Percentiles rank a stretch among this genome's conserved stretches.
Conservation (phyloP, 2,329 filamentous ascomycete genomes). For the Penicillium freii region DNA sequence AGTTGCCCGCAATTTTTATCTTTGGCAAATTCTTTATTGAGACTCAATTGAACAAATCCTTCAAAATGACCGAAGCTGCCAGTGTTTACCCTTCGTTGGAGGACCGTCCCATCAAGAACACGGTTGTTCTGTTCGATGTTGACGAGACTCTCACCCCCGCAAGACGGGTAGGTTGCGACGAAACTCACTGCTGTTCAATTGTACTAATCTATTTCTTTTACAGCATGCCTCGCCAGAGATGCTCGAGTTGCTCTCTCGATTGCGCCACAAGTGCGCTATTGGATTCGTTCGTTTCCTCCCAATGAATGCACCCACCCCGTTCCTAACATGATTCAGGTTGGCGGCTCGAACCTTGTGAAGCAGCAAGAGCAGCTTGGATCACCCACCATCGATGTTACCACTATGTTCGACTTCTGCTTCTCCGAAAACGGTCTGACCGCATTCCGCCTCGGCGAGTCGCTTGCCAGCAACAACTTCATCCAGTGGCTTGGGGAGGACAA, state of each 20-base stretch:
- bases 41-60: background rate
- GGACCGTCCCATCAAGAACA: conserved; percentile 85
- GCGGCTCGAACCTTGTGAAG: conserved; percentile 86
- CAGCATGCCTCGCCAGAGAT: conserved; percentile 75
- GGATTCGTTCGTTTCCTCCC: conserved; percentile 29
- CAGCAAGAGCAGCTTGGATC: conserved; percentile 93
- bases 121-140: conserved; percentile 93
- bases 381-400: conserved; percentile 65
- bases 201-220: conserved; percentile 4
- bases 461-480: conserved; percentile 84
- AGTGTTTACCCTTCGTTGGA: conserved; percentile 68
- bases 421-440: conserved; percentile 94
- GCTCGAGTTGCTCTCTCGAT: conserved; percentile 71
- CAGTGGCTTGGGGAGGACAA: conserved; percentile 80
- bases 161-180: conserved; percentile 60
- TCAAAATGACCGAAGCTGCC: conserved; percentile 30
- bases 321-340: conserved; percentile 52
- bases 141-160: conserved; percentile 87
- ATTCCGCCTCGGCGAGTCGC: conserved; percentile 73
- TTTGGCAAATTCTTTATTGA: conserved; percentile 8
- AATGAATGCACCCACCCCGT: background rate
- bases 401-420: conserved; percentile 97
- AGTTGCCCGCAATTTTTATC: conserved; percentile 8
- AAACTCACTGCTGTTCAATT: background rate
- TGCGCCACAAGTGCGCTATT: conserved; percentile 61